phyloP scores from a whole-genome alignment of 768 basidiomycete species.

The Russula vinacea region DNA sequence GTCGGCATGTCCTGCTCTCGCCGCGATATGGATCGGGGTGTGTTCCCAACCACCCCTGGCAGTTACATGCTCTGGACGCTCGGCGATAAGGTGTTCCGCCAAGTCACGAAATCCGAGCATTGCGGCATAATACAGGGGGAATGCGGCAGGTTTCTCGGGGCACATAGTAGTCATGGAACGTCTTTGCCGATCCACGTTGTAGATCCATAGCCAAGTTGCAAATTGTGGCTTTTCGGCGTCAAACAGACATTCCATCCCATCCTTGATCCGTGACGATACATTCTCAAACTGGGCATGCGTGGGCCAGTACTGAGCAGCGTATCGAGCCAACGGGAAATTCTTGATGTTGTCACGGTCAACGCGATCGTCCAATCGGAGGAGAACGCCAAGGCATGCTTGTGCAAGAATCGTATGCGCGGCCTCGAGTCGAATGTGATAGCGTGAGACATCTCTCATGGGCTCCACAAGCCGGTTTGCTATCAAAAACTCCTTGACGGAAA shows the following conservation, averaged over 20 bases:
- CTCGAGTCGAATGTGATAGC: background rate
- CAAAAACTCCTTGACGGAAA: background rate
- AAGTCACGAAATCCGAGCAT: background rate
- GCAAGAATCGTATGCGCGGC: background rate
- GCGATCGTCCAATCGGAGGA: background rate
- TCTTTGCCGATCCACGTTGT: background rate
- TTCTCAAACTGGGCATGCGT: background rate
- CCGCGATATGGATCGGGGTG: background rate
- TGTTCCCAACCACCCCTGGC: rapidly evolving
- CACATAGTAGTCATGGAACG: background rate
- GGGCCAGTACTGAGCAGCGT: background rate
- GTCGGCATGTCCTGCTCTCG: background rate
- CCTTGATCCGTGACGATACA: background rate
- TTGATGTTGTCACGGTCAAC: background rate
- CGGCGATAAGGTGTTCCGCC: background rate
- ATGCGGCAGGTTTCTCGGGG: background rate
- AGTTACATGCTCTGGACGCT: background rate
- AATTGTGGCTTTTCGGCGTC: background rate
- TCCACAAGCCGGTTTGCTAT: background rate
- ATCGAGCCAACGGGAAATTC: background rate
- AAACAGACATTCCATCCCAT: constrained; percentile 1
- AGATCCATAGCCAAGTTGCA: background rate
- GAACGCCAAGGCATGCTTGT: background rate
- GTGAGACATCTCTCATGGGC: background rate
- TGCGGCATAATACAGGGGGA: background rate